These are phyloP conservation scores for Boletus coccyginus DNA, from an alignment of 768 basidiomycete genomes.

Conservation along the genomic window DNA sequence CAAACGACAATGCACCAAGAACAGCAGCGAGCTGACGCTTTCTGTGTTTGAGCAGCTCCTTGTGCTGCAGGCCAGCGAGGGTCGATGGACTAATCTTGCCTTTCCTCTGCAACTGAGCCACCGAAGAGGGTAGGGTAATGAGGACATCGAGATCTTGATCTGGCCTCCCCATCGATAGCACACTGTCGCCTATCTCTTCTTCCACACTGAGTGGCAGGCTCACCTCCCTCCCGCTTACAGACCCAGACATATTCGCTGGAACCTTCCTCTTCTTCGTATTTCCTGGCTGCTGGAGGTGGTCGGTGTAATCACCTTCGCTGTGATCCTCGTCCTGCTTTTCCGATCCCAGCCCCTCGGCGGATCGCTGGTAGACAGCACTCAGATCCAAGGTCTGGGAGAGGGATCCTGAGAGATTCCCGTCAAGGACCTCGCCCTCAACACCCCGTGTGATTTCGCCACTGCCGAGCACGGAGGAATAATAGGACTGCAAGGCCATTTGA, in stretches of 20 bases:
- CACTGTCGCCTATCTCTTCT: conserved; percentile 37
- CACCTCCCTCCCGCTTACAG: conserved; percentile 41
- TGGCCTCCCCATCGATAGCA: conserved; percentile 24
- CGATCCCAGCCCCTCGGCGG: conserved; percentile 24
- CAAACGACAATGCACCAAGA: conserved; percentile 62
- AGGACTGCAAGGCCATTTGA: conserved; percentile 59
- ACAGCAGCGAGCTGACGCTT: conserved; percentile 71
- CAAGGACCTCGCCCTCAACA: conserved; percentile 14
- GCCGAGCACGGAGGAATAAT: conserved; percentile 57
- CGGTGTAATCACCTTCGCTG: conserved; percentile 59
- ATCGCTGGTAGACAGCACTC: conserved; percentile 25
- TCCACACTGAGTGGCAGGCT: conserved; percentile 42
- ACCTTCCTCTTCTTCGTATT: conserved; percentile 91
- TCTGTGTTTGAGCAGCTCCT: conserved; percentile 66
- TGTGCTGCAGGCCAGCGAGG: conserved; percentile 69
- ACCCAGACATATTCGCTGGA: conserved; percentile 54
- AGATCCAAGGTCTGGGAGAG: conserved; percentile 27
- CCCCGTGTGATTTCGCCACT: conserved; percentile 39
- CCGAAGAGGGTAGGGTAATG: conserved; percentile 17
- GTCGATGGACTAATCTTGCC: conserved; percentile 59
- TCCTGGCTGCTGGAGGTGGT: conserved; percentile 71
- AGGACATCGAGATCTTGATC: conserved; percentile 25
- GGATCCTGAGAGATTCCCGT: conserved; percentile 20
- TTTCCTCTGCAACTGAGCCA: conserved; percentile 23
- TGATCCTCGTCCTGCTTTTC: conserved; percentile 49